Base-by-base conservation (phyloP, 345 rosid species). In the Gossypium turneri region DNA sequence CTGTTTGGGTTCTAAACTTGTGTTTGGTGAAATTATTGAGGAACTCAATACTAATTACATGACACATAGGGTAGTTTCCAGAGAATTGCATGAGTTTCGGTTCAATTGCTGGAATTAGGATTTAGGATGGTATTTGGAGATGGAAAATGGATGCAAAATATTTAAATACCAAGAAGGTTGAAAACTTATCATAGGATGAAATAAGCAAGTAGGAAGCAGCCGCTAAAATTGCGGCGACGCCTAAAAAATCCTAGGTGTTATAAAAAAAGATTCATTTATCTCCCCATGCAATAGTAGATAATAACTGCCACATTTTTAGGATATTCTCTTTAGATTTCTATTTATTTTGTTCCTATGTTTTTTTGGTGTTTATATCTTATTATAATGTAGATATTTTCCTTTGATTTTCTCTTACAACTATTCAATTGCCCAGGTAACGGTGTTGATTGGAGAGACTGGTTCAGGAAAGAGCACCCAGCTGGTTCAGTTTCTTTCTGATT, bases 401-500 rank as follows among this genome's bases (percentile, higher is more conserved):
- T 58, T 1, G 83, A 34, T 34, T 74, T 65, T n/a, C n/a, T 62
- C 56, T 24, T 73, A 51, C 59, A 51, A 20, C 48, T 71, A 62
- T 50, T 53, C 41, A 76, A 65, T 82, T 82, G 50, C 16, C 41
- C 88, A 94, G 97, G 61, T 90, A 69, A 83, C 67, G 78, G 93
- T 94, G 9, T 83, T 94, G 89, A 84, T 86, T 79, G 97, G 98
- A 77, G 97, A 94, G 85, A 94, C 97, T 43, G 98, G 98, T 78
- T 94, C 97, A 9, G 98, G 98, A 44, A 94, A 94, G 82, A 94
- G 97, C 78, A 94, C 98, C 16, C 97, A 94, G 84, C 67, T 94
- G 82, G 93, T 86, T 76, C 98, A 94, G 80, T 94, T 82, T 82
- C 94, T 94, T 70, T 89, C 91, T 82, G 98, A 94, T 84, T 90